A percentile compares a stretch with the other conserved stretches of the same genome.
Conservation (phyloP, 352 stramenopile genomes). For the Globisporangium lucens region DNA sequence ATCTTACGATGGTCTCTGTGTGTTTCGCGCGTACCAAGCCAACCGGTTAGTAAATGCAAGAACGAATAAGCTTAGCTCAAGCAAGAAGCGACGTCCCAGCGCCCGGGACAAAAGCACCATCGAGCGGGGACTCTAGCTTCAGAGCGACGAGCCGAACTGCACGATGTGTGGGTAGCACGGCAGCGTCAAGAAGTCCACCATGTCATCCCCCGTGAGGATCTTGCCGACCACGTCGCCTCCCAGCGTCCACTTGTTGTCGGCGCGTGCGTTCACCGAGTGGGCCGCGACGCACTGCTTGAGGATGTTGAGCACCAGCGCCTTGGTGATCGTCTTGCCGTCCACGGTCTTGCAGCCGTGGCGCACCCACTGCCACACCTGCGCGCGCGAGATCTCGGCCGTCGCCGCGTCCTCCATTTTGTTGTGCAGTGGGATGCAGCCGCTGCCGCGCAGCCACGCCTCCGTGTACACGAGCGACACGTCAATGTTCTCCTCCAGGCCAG, state of each 20-base stretch:
- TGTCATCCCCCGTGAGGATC: constrained; percentile 67
- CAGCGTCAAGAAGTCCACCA: constrained; percentile 82
- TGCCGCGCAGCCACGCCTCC: constrained; percentile 92
- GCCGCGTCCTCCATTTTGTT: constrained; percentile 96
- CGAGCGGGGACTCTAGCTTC: constrained; percentile 32
- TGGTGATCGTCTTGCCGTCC: constrained; percentile 66
- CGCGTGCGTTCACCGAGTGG: constrained; percentile 38
- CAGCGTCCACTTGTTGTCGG: constrained; percentile 62
- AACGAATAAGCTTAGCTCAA: neutral
- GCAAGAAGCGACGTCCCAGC: constrained; percentile 3
- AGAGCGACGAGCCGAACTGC: constrained; percentile 63
- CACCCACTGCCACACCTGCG: constrained; percentile 94
- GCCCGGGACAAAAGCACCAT: neutral
- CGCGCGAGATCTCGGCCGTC: constrained; percentile 92
- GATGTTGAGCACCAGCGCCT: constrained; percentile 59
- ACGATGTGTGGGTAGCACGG: constrained; percentile 83
- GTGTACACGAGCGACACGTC: constrained; percentile 93
- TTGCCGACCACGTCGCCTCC: constrained; percentile 65
- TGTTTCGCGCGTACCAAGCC: neutral
- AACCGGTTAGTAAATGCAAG: neutral
- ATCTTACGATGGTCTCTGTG: constrained; percentile 7
- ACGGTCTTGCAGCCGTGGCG: constrained; percentile 65
- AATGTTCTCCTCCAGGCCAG: constrained; percentile 88
- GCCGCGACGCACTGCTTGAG: constrained; percentile 61
- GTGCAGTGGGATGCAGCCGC: constrained; percentile 92